phyloP scores from a whole-genome alignment of 805 yeast species.

The Brettanomyces sp. region DNA sequence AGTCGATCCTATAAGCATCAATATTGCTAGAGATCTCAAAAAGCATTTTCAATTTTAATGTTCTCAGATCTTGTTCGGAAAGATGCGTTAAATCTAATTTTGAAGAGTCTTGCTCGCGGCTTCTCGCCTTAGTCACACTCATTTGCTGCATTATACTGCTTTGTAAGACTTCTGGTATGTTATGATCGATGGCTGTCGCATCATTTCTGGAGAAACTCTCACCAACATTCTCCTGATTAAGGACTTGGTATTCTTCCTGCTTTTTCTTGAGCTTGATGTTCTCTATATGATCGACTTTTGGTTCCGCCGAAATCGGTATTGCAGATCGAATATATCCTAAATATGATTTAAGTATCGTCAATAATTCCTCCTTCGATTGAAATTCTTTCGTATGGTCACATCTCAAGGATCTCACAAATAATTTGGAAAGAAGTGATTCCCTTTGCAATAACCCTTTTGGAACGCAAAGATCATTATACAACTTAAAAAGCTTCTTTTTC shows the following conservation, averaged over 20 bases:
- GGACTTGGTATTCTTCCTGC: constrained; percentile 9
- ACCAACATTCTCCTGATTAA: constrained; percentile 1
- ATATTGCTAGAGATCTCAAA: background rate
- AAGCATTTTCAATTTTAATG: constrained; percentile 1
- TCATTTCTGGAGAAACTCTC: background rate
- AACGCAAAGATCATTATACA: constrained; percentile 1
- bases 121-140: constrained; percentile 12
- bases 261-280: constrained; percentile 9
- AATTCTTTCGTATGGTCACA: constrained; percentile 1
- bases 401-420: background rate
- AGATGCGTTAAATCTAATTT: no score
- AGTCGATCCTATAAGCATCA: background rate
- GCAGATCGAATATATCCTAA: constrained; percentile 7
- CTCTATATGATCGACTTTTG: constrained; percentile 13
- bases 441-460: background rate
- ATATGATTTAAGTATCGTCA: constrained; percentile 6
- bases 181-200: constrained; percentile 7
- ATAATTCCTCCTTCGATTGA: constrained; percentile 11
- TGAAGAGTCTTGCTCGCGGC: constrained; percentile 1
- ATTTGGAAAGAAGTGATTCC: background rate
- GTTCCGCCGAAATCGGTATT: constrained; percentile 7
- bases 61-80: no score
- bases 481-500: background rate
- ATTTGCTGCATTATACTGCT: constrained; percentile 18
- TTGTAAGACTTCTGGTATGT: constrained; percentile 19